Conservation (phyloP, 495 filamentous ascomycete species). For the Hypoxylon subgilvum region DNA sequence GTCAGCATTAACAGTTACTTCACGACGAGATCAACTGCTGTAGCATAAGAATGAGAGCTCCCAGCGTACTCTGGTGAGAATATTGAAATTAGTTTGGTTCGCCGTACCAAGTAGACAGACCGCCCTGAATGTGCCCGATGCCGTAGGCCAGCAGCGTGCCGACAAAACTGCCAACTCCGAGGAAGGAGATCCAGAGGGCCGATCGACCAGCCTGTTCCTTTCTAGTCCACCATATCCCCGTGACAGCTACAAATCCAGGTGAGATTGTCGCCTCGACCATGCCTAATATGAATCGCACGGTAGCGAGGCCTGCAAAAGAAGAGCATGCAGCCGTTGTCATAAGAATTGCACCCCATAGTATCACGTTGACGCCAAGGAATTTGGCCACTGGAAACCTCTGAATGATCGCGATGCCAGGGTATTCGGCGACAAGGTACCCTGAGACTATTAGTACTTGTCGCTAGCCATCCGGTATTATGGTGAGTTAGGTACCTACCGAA, state of each 20-base stretch:
- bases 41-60: neutral
- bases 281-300: conserved; percentile 30
- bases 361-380: conserved; percentile 42
- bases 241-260: conserved; percentile 34
- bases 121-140: conserved; percentile 31
- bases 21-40: neutral
- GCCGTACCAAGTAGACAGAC: conserved; percentile 43
- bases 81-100: neutral
- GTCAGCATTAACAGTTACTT: neutral
- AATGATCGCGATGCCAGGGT: conserved; percentile 57
- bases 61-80: too few species aligned
- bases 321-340: conserved; percentile 36
- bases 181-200: conserved; percentile 52
- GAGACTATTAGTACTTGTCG: neutral
- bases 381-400: conserved; percentile 57
- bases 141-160: conserved; percentile 37
- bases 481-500: conserved; percentile 21
- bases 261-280: conserved; percentile 32
- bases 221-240: conserved; percentile 35
- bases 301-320: conserved; percentile 30
- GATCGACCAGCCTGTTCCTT: conserved; percentile 39
- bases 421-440: conserved; percentile 51
- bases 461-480: neutral
- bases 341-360: conserved; percentile 25
- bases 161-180: conserved; percentile 45